Evolutionary conservation across 225 moss, liverwort and hornwort species (phyloP).

Genomic region (Takakia lepidozioides): DNA sequence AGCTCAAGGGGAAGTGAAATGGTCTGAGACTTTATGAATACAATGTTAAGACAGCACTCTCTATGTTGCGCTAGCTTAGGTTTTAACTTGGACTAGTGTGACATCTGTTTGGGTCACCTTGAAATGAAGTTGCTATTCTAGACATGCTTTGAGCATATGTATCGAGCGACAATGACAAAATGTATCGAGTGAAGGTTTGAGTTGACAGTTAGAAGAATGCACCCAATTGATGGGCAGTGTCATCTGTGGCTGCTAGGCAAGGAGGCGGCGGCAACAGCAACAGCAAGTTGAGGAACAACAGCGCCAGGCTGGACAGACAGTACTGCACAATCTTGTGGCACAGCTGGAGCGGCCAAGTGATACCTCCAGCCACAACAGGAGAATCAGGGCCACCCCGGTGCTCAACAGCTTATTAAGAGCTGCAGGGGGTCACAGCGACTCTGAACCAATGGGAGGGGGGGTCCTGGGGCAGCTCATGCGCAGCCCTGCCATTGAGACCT

Average conservation of each 20-base stretch:
- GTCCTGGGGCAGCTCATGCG: conserved; percentile 82
- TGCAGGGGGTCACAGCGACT: conserved; percentile 37
- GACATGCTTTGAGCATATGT: too few relatives aligned
- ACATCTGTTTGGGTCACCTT: too few relatives aligned
- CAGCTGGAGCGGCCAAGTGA: conserved; percentile 28
- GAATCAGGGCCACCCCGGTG: conserved; percentile 15
- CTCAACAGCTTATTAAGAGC: conserved; percentile 32
- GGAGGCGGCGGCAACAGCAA: conserved; percentile 51
- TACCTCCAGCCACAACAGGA: conserved; percentile 23
- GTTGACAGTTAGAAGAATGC: too few relatives aligned
- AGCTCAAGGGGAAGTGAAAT: too few relatives aligned
- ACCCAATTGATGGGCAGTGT: not conserved
- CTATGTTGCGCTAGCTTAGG: too few relatives aligned
- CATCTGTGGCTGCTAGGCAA: conserved; percentile 31
- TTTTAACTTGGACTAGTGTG: too few relatives aligned
- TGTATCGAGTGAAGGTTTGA: too few relatives aligned
- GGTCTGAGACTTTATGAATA: too few relatives aligned
- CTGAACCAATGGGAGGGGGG: conserved; percentile 38
- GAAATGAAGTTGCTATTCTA: too few relatives aligned
- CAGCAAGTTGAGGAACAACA: conserved; percentile 31
- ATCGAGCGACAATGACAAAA: too few relatives aligned
- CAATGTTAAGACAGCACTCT: too few relatives aligned
- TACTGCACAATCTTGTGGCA: conserved; percentile 33
- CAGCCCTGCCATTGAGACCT: conserved; percentile 81
- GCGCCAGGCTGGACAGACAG: conserved; percentile 48